Conservation (phyloP, 345 rosid species). For the Syzygium aqueum region DNA sequence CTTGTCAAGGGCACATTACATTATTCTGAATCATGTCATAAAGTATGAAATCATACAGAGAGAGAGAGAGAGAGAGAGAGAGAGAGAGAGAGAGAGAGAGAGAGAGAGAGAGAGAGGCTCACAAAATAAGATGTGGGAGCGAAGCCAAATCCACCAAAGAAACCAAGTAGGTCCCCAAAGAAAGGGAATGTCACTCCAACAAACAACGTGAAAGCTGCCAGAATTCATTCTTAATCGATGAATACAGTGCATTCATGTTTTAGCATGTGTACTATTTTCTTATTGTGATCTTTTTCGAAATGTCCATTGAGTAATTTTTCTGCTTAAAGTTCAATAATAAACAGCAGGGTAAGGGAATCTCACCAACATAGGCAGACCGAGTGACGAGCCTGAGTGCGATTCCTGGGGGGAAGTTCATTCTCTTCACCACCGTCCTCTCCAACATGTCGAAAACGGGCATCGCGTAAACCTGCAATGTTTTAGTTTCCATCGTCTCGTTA, state of each 20-base stretch:
- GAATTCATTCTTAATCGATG: background rate
- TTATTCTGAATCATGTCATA: background rate
- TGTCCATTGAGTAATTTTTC: background rate
- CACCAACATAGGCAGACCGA: constrained; percentile 84
- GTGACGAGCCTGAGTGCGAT: constrained; percentile 42
- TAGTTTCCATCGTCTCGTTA: background rate
- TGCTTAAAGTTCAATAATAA: background rate
- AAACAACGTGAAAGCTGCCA: constrained; percentile 76
- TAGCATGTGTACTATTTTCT: background rate
- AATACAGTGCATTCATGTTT: background rate
- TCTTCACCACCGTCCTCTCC: constrained; percentile 51
- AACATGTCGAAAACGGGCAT: constrained; percentile 87
- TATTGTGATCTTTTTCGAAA: background rate
- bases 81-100: background rate
- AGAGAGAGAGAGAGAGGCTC: constrained; percentile 13
- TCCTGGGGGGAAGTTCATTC: constrained; percentile 49
- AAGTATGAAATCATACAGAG: background rate
- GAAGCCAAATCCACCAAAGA: constrained; percentile 95
- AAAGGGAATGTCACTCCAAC: constrained; percentile 85
- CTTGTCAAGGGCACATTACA: background rate
- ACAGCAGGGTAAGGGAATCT: constrained; percentile 1
- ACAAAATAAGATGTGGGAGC: constrained; percentile 93
- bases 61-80: background rate
- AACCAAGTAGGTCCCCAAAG: constrained; percentile 94
- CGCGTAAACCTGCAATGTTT: constrained; percentile 50